These are phyloP conservation scores for Xylaria palmicola DNA, from an alignment of 495 filamentous ascomycete species.

Conservation along the genomic window DNA sequence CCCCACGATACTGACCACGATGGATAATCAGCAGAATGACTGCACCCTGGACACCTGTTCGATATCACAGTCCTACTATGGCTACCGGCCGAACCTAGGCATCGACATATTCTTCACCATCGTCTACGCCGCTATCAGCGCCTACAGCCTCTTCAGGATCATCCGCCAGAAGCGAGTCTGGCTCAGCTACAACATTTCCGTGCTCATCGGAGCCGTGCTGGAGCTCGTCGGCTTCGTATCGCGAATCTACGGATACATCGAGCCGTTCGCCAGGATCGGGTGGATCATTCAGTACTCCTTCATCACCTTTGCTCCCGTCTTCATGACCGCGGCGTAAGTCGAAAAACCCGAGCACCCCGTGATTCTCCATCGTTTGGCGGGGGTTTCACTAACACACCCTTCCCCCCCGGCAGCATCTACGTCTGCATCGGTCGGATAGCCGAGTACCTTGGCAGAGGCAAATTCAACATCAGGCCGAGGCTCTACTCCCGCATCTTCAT, in stretches of 20 bases:
- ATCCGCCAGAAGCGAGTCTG: constrained; percentile 1
- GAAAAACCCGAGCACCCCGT: too few species aligned
- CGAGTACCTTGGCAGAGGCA: constrained; percentile 14
- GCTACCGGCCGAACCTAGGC: constrained; percentile 19
- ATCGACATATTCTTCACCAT: constrained; percentile 18
- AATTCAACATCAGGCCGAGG: constrained; percentile 15
- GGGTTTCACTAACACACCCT: too few species aligned
- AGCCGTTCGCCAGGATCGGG: constrained; percentile 12
- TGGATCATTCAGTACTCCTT: constrained; percentile 17
- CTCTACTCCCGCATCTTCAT: constrained; percentile 20
- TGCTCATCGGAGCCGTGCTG: constrained; percentile 8
- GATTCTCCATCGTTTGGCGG: too few species aligned
- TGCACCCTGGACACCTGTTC: constrained; percentile 15
- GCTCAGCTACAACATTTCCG: constrained; percentile 14
- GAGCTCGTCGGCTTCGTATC: constrained; percentile 12
- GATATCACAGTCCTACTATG: constrained; percentile 13
- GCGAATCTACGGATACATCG: constrained; percentile 9
- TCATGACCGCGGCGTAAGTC: constrained; percentile 20
- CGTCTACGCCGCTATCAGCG: constrained; percentile 2
- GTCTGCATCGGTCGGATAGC: constrained; percentile 17
- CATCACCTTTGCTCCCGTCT: constrained; percentile 18
- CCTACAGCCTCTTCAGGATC: constrained; percentile 9
- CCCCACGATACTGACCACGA: background rate
- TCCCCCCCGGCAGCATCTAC: too few species aligned
- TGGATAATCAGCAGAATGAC: background rate